These are phyloP conservation scores for Gypsophila paniculata DNA, from an alignment of 179 eudicot species.

Conservation along the genomic window DNA sequence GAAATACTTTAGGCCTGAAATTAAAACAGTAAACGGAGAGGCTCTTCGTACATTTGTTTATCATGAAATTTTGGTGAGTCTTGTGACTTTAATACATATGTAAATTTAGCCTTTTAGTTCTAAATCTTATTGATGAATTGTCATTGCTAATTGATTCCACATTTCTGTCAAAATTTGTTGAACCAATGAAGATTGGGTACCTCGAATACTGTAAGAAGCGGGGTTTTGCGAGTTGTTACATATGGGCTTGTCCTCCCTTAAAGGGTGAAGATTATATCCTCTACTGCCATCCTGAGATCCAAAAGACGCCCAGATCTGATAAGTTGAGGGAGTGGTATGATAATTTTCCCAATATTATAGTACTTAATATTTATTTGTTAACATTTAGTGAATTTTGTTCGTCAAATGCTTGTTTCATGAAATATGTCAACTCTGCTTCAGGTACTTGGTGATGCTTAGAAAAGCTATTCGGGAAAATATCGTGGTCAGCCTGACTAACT, in stretches of 20 bases:
- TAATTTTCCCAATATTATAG: slow-evolving; percentile 7
- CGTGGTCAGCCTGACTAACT: slow-evolving; percentile 81
- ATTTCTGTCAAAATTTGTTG: background rate
- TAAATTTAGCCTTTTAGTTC: background rate
- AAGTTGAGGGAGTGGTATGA: slow-evolving; percentile 96
- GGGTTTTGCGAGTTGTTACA: slow-evolving; percentile 97
- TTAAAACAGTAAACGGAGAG: slow-evolving; percentile 80
- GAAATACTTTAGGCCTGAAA: slow-evolving; percentile 94
- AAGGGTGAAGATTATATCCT: slow-evolving; percentile 99
- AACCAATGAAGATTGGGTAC: slow-evolving; percentile 73
- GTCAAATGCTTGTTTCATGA: background rate
- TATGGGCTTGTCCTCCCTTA: slow-evolving; percentile 99
- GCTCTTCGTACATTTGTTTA: slow-evolving; percentile 97
- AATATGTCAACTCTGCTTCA: slow-evolving; percentile 27
- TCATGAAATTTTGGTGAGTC: slow-evolving; percentile 90
- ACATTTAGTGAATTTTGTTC: background rate
- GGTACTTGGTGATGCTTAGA: slow-evolving; percentile 89
- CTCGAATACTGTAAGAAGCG: slow-evolving; percentile 93
- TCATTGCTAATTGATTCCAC: background rate
- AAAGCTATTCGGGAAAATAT: slow-evolving; percentile 74
- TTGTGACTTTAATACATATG: background rate
- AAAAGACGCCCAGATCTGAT: slow-evolving; percentile 98
- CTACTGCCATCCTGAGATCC: slow-evolving; percentile 99
- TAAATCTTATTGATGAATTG: slow-evolving; percentile 1
- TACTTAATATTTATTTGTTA: background rate